Percentiles rank a stretch among this genome's conserved stretches.
These are phyloP conservation scores for Termitomyces sp. DNA, from an alignment of 768 basidiomycete species.

Conservation along the genomic window DNA sequence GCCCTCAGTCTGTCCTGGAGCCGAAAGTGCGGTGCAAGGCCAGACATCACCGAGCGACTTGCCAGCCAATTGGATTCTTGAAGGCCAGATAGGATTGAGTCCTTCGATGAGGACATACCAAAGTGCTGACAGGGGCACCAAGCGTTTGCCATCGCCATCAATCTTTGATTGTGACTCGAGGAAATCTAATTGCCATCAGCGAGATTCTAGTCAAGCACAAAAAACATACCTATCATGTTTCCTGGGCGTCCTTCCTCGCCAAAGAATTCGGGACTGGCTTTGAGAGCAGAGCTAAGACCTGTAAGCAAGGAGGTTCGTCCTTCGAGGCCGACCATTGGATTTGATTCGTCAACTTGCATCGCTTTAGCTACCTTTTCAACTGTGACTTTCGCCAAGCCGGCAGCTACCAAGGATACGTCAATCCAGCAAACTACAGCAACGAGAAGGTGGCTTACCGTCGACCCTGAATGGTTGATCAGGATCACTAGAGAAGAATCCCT, in stretches of 20 bases:
- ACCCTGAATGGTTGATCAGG: constrained; percentile 59
- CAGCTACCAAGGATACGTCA: constrained; percentile 37
- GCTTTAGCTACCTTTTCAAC: constrained; percentile 51
- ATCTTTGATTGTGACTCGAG: constrained; percentile 50
- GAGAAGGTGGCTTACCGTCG: constrained; percentile 55
- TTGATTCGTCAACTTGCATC: constrained; percentile 74
- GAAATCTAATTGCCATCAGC: constrained; percentile 44
- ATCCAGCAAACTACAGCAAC: not conserved
- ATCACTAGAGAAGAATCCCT: constrained; percentile 76
- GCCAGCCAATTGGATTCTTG: constrained; percentile 60
- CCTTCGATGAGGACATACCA: constrained; percentile 83
- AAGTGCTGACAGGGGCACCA: constrained; percentile 66
- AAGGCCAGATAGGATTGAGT: constrained; percentile 87
- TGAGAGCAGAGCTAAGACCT: constrained; percentile 69
- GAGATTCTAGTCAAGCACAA: not conserved
- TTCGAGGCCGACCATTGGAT: constrained; percentile 88
- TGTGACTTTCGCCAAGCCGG: constrained; percentile 62
- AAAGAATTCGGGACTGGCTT: constrained; percentile 61
- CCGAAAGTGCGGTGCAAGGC: constrained; percentile 61
- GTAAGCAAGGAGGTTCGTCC: constrained; percentile 77
- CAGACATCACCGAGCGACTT: constrained; percentile 89
- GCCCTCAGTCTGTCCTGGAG: constrained; percentile 32
- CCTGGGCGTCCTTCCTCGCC: constrained; percentile 73
- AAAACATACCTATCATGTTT: constrained; percentile 62
- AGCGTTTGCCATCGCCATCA: constrained; percentile 29